Conservation (phyloP, 2,329 filamentous ascomycete genomes). For the Hysterium pulicare region DNA sequence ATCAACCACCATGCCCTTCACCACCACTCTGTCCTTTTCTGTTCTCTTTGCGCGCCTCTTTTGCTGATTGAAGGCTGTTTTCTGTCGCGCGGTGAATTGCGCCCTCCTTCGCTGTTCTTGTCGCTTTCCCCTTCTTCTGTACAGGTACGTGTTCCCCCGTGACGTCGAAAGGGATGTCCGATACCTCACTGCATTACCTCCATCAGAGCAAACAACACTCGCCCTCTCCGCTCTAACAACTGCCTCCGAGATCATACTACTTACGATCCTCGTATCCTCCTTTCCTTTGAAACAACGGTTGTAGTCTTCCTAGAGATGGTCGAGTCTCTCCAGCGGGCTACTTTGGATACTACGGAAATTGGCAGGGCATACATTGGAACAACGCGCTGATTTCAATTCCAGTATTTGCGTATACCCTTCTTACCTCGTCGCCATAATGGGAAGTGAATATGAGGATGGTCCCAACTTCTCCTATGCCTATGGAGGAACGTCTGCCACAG, state of each 20-base stretch:
- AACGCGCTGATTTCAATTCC: slow-evolving; percentile 19
- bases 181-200: slow-evolving; percentile 6
- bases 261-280: not conserved
- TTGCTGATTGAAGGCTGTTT: slow-evolving; percentile 8
- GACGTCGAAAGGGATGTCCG: slow-evolving; percentile 24
- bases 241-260: too few relatives aligned
- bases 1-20: slow-evolving; percentile 16
- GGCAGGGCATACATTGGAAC: too few relatives aligned
- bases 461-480: slow-evolving; percentile 42
- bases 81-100: slow-evolving; percentile 11
- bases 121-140: slow-evolving; percentile 25
- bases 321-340: not conserved
- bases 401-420: slow-evolving; percentile 37
- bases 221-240: not conserved
- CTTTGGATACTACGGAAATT: too few relatives aligned
- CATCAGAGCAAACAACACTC: not conserved
- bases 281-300: too few relatives aligned
- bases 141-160: slow-evolving; percentile 27
- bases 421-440: slow-evolving; percentile 26
- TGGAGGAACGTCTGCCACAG: slow-evolving; percentile 18
- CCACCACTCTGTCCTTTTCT: slow-evolving; percentile 18
- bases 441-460: slow-evolving; percentile 24
- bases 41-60: slow-evolving; percentile 16
- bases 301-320: not conserved
- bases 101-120: slow-evolving; percentile 4